Evolutionary conservation across 176 grass and related monocot species (phyloP), one percentile per base, ranked within the genome.

Genomic region (Hordeum marinum): DNA sequence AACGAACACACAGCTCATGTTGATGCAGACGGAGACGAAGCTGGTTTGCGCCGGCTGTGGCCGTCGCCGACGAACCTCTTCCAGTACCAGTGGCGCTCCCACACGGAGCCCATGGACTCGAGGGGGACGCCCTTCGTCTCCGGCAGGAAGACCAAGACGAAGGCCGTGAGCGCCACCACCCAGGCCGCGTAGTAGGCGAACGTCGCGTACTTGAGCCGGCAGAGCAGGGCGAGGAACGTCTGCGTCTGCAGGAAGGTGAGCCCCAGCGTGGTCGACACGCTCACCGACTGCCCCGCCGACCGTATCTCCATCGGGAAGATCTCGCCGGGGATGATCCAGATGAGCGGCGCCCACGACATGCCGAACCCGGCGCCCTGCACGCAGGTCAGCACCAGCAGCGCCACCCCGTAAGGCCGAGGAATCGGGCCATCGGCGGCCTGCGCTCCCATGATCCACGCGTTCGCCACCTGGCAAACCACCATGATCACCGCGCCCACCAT

Each of bases 321-420:
- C 24, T 73, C 70, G 0, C 70, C 70, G 70, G 41, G 70, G 70
- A 73, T 27, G 41, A 73, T 43, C 92, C 92, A 91, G 71, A 77
- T 89, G 42, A 94, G 81, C 6, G 92, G 89, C n/a, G 89, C 92
- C 92, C 92, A 94, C 8, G 92, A 91, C 89, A 85, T 89, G n/a
- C 92, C 92, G 54, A 91, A 94, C 23, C 84, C 89, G 0, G 89
- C 89, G 25, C 89, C 69, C 39, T 86, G 89, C 41, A 82, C 9
- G 45, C 92, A 94, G 24, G 89, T 81, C 10, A 94, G 70, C 76
- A 83, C 77, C 54, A 95, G 67, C 69, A 95, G 62, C 1, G 88
- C 90, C 76, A 83, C 5, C 31, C 76, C 82, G 36, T 89, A 91
- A 20, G 69, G 7, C 34, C 82, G 68, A 25, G 81, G 72, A 81